Conservation (phyloP, 2,329 filamentous ascomycete genomes). For the Calonectria henricotiae region DNA sequence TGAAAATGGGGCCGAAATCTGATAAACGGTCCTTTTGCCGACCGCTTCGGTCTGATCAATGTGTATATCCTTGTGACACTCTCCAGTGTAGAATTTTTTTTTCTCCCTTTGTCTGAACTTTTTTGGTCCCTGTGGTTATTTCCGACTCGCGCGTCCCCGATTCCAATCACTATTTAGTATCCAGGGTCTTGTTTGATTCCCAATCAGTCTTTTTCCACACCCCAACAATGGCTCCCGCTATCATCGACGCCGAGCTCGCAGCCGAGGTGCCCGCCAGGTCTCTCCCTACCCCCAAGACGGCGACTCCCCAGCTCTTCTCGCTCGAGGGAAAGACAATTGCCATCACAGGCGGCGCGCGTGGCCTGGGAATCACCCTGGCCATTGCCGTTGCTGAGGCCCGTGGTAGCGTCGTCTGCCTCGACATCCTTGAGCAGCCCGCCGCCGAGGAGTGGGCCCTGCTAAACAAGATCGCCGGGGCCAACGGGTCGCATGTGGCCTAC, state of each 20-base stretch:
- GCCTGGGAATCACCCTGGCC: constrained; percentile 68
- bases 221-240: constrained; percentile 49
- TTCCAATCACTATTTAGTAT: constrained; percentile 3
- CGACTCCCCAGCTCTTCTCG: constrained; percentile 61
- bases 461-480: constrained; percentile 60
- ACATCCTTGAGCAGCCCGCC: constrained; percentile 61
- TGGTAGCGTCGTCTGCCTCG: constrained; percentile 66
- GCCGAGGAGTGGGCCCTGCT: constrained; percentile 61
- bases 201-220: constrained; percentile 1
- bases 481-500: constrained; percentile 59
- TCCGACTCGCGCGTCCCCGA: constrained; percentile 5
- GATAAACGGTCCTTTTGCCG: constrained; percentile 1
- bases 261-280: constrained; percentile 52
- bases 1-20: constrained; percentile 2
- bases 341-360: constrained; percentile 69
- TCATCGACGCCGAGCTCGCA: constrained; percentile 54
- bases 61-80: constrained; percentile 25
- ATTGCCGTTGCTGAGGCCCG: constrained; percentile 67
- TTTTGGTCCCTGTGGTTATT: background rate
- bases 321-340: constrained; percentile 63
- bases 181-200: background rate
- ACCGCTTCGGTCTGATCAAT: constrained; percentile 19
- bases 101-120: background rate
- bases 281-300: constrained; percentile 52
- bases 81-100: background rate